A percentile compares a stretch with the other conserved stretches of the same genome.
phyloP scores from a whole-genome alignment of 768 basidiomycete genomes.

The Suillus ampliporus region DNA sequence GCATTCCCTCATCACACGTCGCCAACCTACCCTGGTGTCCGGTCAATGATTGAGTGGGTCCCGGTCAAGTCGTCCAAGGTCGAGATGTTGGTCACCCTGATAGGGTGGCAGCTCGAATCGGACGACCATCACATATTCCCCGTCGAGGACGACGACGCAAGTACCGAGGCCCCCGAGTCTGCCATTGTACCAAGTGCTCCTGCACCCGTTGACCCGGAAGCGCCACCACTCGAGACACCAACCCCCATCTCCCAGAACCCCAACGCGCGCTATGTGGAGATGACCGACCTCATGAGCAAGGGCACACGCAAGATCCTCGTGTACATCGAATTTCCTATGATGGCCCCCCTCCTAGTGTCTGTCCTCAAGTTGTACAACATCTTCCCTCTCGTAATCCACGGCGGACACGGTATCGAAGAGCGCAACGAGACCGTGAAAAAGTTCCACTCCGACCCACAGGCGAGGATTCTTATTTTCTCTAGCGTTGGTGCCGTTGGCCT shows the following conservation, averaged over 20 bases:
- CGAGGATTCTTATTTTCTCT: constrained; percentile 27
- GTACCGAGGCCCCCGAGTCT: too few species aligned
- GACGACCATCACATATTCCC: not conserved
- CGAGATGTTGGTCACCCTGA: not conserved
- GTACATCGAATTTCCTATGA: constrained; percentile 3
- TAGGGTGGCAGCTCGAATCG: not conserved
- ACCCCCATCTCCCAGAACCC: not conserved
- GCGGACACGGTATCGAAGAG: not conserved
- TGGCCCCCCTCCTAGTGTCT: not conserved
- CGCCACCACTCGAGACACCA: too few species aligned
- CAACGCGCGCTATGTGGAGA: not conserved
- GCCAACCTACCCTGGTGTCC: not conserved
- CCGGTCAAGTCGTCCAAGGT: not conserved
- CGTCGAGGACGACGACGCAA: not conserved
- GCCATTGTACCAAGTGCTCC: too few species aligned
- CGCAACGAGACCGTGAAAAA: not conserved
- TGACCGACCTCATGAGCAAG: not conserved
- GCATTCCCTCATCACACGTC: not conserved
- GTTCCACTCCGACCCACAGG: not conserved
- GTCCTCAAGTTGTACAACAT: constrained; percentile 1
- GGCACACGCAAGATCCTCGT: constrained; percentile 4
- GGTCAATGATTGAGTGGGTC: not conserved
- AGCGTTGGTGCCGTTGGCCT: constrained; percentile 29
- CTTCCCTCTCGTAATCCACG: not conserved
- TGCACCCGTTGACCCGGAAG: too few species aligned